phyloP scores from a whole-genome alignment of 495 filamentous ascomycete species.

The Letharia columbiana region DNA sequence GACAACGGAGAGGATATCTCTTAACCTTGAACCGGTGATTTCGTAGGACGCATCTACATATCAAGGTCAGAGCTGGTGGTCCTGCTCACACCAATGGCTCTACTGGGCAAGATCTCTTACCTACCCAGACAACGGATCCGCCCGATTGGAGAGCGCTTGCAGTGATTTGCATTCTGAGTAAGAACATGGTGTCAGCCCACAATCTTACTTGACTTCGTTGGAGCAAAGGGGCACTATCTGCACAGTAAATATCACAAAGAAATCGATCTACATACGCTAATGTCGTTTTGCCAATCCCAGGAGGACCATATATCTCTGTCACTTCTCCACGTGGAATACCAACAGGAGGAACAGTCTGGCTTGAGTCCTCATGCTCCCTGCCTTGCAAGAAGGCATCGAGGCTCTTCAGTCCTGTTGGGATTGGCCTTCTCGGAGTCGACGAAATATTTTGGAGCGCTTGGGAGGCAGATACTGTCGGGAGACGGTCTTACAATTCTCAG shows the following conservation, averaged over 20 bases:
- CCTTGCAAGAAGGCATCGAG: slow-evolving; percentile 49
- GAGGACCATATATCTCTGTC: slow-evolving; percentile 84
- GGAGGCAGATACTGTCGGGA: slow-evolving; percentile 83
- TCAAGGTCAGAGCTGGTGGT: not conserved
- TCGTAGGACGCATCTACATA: slow-evolving; percentile 42
- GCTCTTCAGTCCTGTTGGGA: slow-evolving; percentile 56
- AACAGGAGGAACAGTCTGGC: slow-evolving; percentile 21
- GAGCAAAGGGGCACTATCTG: not conserved
- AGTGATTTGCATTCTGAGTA: slow-evolving; percentile 55
- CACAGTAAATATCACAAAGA: not conserved
- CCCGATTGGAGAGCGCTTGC: slow-evolving; percentile 55
- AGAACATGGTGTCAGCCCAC: slow-evolving; percentile 10
- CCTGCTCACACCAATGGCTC: not conserved
- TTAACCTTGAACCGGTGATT: slow-evolving; percentile 35
- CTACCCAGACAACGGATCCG: slow-evolving; percentile 73
- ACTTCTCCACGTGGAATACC: slow-evolving; percentile 70
- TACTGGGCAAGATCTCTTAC: slow-evolving; percentile 41
- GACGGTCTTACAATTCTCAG: slow-evolving; percentile 34
- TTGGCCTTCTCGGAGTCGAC: slow-evolving; percentile 37
- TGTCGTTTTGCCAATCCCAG: slow-evolving; percentile 78
- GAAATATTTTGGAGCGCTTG: slow-evolving; percentile 64
- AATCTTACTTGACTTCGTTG: not conserved
- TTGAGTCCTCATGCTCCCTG: not conserved
- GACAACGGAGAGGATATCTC: slow-evolving; percentile 28
- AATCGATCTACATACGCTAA: slow-evolving; percentile 52